Evolutionary conservation across 306 rosid species (phyloP).

Genomic region (Lablab purpureus): DNA sequence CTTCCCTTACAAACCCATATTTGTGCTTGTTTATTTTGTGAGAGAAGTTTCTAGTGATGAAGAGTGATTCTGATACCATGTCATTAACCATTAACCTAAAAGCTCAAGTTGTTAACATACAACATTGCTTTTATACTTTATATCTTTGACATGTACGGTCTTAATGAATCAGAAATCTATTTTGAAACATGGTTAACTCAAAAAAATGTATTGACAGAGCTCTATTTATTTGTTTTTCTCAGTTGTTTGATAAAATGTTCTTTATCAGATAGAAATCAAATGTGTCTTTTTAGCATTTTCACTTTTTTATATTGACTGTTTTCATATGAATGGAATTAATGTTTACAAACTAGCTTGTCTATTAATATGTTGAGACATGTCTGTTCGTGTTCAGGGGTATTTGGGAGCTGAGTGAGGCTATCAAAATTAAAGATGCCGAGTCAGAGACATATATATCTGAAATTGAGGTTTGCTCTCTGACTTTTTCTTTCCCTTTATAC

Average conservation of each 20-base stretch:
- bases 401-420: constrained; percentile 84
- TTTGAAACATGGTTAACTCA: constrained; percentile 20
- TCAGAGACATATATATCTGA: constrained; percentile 92
- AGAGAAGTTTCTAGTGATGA: constrained; percentile 30
- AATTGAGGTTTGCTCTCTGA: constrained; percentile 75
- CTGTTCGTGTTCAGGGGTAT: constrained; percentile 61
- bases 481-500: constrained; percentile 15
- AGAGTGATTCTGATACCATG: constrained; percentile 5
- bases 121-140: neutral
- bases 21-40: constrained; percentile 36
- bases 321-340: constrained; percentile 31
- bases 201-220: constrained; percentile 9
- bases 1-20: constrained; percentile 17
- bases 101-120: neutral
- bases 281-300: neutral
- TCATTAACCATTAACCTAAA: constrained; percentile 11
- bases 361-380: constrained; percentile 30
- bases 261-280: neutral
- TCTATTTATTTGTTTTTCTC: constrained; percentile 2
- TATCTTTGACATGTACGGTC: neutral
- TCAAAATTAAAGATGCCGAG: constrained; percentile 83
- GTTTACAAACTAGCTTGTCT: constrained; percentile 30
- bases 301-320: neutral
- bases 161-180: constrained; percentile 3
- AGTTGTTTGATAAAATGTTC: constrained; percentile 2